phyloP scores from a whole-genome alignment of 2,329 filamentous ascomycete species.

The Arachnopeziza araneosa region DNA sequence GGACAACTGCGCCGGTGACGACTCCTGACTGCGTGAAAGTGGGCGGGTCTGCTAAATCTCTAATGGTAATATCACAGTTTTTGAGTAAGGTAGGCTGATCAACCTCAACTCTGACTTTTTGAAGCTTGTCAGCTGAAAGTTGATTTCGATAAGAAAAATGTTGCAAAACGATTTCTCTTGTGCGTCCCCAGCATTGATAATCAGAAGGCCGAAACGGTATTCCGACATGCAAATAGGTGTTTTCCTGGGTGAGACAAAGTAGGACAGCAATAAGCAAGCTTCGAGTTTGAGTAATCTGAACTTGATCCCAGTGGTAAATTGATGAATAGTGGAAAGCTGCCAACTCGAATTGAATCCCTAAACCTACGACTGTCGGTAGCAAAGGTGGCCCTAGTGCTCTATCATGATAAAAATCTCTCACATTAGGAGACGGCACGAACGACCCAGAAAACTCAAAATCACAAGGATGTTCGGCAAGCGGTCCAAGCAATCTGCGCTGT shows the following conservation, averaged over 20 bases:
- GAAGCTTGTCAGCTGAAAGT: too few relatives aligned
- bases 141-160: too few relatives aligned
- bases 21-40: too few relatives aligned
- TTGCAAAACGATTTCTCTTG: too few relatives aligned
- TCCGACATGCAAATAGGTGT: background rate
- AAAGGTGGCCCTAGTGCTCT: background rate
- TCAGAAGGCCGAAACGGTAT: background rate
- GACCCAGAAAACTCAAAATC: background rate
- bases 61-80: too few relatives aligned
- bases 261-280: background rate
- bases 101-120: too few relatives aligned
- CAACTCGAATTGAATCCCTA: background rate
- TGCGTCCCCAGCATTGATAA: too few relatives aligned
- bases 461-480: background rate
- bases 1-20: too few relatives aligned
- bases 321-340: background rate
- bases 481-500: background rate
- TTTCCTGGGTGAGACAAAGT: background rate
- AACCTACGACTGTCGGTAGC: background rate
- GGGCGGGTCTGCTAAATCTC: too few relatives aligned
- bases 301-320: background rate
- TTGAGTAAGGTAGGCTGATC: too few relatives aligned
- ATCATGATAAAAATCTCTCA: background rate
- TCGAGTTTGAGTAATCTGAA: background rate
- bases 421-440: background rate